Evolutionary conservation across 768 basidiomycete species (phyloP).

Genomic region (Suillus fuscotomentosus): DNA sequence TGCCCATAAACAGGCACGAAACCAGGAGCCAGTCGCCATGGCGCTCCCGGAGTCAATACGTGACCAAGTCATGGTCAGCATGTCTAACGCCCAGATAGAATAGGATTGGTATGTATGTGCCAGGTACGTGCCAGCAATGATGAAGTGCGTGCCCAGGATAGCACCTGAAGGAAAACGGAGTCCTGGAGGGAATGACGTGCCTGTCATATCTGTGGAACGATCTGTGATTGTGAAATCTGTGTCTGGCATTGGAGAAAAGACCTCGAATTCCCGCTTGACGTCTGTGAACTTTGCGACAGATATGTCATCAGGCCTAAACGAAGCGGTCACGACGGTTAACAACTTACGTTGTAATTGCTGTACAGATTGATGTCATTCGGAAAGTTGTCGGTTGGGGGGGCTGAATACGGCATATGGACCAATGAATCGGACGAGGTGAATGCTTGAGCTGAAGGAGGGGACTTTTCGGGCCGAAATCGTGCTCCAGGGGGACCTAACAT

Average conservation of each 20-base stretch:
- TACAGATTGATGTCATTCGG: slow-evolving; percentile 90
- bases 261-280: slow-evolving; percentile 92
- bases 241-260: slow-evolving; percentile 80
- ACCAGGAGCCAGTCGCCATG: slow-evolving; percentile 90
- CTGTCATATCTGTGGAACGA: slow-evolving; percentile 78
- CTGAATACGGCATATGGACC: slow-evolving; percentile 75
- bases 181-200: slow-evolving; percentile 85
- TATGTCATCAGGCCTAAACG: slow-evolving; percentile 12
- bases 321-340: slow-evolving; percentile 2
- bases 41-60: slow-evolving; percentile 88
- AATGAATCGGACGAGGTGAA: slow-evolving; percentile 59
- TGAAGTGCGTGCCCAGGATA: slow-evolving; percentile 84
- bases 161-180: slow-evolving; percentile 96
- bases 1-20: slow-evolving; percentile 85
- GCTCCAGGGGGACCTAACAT: slow-evolving; percentile 54
- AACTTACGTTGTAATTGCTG: slow-evolving; percentile 90
- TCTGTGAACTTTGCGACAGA: slow-evolving; percentile 72
- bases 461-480: slow-evolving; percentile 54
- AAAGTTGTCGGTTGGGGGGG: slow-evolving; percentile 65
- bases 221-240: slow-evolving; percentile 78
- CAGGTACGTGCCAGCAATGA: slow-evolving; percentile 94
- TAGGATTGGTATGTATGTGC: slow-evolving; percentile 93
- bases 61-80: slow-evolving; percentile 79
- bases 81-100: slow-evolving; percentile 94
- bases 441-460: slow-evolving; percentile 40